Conservation (phyloP, 2,329 filamentous ascomycete genomes). For the Aspergillus carbonarius region DNA sequence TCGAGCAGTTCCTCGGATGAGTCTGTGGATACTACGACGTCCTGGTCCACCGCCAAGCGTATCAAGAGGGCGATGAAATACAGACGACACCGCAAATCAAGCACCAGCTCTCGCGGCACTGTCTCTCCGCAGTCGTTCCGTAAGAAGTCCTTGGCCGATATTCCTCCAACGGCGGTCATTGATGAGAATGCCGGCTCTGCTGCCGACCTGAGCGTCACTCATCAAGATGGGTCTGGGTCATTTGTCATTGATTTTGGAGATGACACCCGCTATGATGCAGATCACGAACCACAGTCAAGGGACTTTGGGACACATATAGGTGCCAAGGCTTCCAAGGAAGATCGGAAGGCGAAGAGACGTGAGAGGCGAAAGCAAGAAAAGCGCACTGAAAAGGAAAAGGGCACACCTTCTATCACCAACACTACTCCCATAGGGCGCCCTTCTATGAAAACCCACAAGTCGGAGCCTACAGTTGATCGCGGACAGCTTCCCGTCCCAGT, state of each 20-base stretch:
- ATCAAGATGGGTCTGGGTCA: slow-evolving; percentile 21
- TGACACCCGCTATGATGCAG: slow-evolving; percentile 30
- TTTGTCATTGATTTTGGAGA: slow-evolving; percentile 29
- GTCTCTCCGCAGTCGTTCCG: slow-evolving; percentile 22
- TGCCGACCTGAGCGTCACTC: slow-evolving; percentile 24
- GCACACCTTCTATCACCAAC: not conserved
- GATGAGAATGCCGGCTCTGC: slow-evolving; percentile 22
- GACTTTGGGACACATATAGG: slow-evolving; percentile 28
- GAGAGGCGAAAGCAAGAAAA: slow-evolving; percentile 25
- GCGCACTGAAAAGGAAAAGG: slow-evolving; percentile 15
- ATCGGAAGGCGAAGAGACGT: slow-evolving; percentile 20
- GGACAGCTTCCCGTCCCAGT: not conserved
- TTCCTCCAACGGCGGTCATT: slow-evolving; percentile 11
- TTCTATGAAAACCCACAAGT: slow-evolving; percentile 16
- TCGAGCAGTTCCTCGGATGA: slow-evolving; percentile 58
- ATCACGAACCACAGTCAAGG: slow-evolving; percentile 29
- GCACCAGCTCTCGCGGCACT: slow-evolving; percentile 61
- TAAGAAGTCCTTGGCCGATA: slow-evolving; percentile 22
- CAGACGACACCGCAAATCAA: slow-evolving; percentile 74
- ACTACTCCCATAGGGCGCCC: slow-evolving; percentile 5
- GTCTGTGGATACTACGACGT: slow-evolving; percentile 66
- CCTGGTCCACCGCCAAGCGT: slow-evolving; percentile 70
- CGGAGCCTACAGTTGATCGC: slow-evolving; percentile 7
- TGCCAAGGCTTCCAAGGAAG: slow-evolving; percentile 16
- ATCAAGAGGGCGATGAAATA: slow-evolving; percentile 73